Conservation (phyloP, 2,329 filamentous ascomycete genomes). For the Davidsoniella australis region DNA sequence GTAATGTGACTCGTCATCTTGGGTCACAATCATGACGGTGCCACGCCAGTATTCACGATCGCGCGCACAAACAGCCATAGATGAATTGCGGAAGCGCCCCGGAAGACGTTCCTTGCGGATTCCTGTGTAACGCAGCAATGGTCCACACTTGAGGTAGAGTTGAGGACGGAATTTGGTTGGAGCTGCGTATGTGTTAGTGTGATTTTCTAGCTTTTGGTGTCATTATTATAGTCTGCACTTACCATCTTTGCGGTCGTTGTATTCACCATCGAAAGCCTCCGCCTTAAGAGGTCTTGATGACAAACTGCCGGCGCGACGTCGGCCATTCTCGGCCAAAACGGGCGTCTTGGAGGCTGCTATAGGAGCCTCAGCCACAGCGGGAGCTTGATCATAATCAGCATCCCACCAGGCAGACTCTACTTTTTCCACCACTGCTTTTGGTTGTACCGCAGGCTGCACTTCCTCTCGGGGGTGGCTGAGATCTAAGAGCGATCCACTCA, state of each 20-base stretch:
- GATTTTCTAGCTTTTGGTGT: background rate
- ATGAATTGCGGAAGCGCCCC: slow-evolving; percentile 20
- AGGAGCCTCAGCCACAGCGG: background rate
- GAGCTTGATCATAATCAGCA: slow-evolving; percentile 19
- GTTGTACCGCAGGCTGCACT: background rate
- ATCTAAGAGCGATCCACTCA: slow-evolving; percentile 43
- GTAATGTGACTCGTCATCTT: slow-evolving; percentile 70
- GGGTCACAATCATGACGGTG: slow-evolving; percentile 87
- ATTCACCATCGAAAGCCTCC: slow-evolving; percentile 49
- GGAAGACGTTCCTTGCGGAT: slow-evolving; percentile 46
- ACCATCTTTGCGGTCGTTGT: slow-evolving; percentile 42
- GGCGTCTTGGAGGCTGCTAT: background rate
- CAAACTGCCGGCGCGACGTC: slow-evolving; percentile 29
- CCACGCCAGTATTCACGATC: slow-evolving; percentile 81
- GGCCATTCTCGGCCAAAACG: slow-evolving; percentile 15
- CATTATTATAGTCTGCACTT: slow-evolving; percentile 17
- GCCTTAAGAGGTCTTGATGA: slow-evolving; percentile 34
- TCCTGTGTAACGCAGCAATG: slow-evolving; percentile 77
- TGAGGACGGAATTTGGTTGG: slow-evolving; percentile 66
- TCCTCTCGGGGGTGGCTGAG: slow-evolving; percentile 24
- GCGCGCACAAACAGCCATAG: slow-evolving; percentile 12
- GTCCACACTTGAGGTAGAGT: slow-evolving; percentile 77
- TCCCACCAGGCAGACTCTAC: slow-evolving; percentile 58
- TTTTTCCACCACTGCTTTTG: slow-evolving; percentile 13
- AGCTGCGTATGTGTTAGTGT: slow-evolving; percentile 18